phyloP scores from a whole-genome alignment of 345 rosid genomes.

The Punica granatum region DNA sequence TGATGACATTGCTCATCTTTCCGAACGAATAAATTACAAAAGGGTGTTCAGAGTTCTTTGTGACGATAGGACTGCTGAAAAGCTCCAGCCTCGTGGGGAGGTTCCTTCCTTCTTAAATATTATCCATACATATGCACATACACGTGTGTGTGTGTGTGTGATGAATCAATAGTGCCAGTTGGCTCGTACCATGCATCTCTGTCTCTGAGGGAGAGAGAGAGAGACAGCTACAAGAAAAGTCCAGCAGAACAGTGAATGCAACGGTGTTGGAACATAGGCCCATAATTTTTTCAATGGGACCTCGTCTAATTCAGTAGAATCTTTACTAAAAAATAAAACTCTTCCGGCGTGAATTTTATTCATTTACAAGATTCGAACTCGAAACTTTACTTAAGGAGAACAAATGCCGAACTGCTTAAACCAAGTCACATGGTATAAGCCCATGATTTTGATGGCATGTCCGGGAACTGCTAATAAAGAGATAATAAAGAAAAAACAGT shows the following conservation, averaged over 20 bases:
- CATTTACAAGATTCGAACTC: too few species aligned
- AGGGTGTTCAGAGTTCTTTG: not conserved
- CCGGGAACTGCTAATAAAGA: too few species aligned
- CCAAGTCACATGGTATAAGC: too few species aligned
- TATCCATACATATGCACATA: not conserved
- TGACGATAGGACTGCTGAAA: not conserved
- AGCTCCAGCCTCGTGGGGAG: not conserved
- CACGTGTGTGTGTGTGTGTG: not conserved
- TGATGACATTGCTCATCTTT: not conserved
- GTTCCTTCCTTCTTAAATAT: not conserved
- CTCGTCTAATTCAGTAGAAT: too few species aligned
- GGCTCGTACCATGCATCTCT: slow-evolving; percentile 9
- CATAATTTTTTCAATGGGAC: too few species aligned
- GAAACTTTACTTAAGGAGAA: too few species aligned
- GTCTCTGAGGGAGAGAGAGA: slow-evolving; percentile 7
- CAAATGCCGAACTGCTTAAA: too few species aligned
- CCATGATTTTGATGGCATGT: too few species aligned
- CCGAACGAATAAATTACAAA: not conserved
- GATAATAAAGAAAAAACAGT: too few species aligned
- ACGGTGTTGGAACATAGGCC: not conserved
- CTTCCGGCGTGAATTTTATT: too few species aligned
- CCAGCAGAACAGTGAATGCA: not conserved
- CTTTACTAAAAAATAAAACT: too few species aligned
- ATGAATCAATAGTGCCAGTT: slow-evolving; percentile 9
- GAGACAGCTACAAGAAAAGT: not conserved